Evolutionary conservation across 306 rosid genomes (phyloP).

Genomic region (Biancaea sappan): DNA sequence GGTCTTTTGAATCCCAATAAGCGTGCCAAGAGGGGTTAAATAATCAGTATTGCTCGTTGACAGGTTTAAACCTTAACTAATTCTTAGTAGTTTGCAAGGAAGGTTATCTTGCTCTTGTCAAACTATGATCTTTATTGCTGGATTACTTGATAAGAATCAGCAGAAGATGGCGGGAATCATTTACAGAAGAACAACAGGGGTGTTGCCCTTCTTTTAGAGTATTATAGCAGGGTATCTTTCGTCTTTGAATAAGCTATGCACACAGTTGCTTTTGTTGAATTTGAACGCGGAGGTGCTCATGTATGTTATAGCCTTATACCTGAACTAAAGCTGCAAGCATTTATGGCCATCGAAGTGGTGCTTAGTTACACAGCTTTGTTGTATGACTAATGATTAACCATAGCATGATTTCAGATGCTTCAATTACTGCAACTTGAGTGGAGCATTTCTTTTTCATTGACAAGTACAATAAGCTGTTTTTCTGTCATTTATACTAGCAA

Average conservation of each 20-base stretch:
- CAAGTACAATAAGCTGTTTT: conserved; percentile 24
- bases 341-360: background rate
- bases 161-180: conserved; percentile 15
- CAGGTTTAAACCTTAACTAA: background rate
- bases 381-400: conserved; percentile 3
- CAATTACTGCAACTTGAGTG: conserved; percentile 5
- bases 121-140: conserved; percentile 8
- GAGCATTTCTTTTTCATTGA: background rate
- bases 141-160: conserved; percentile 18
- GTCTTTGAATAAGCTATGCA: conserved; percentile 34
- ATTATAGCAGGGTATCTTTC: background rate
- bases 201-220: conserved; percentile 16
- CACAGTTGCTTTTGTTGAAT: conserved; percentile 21
- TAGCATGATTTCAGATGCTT: background rate
- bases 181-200: conserved; percentile 17
- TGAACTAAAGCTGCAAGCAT: conserved; percentile 9
- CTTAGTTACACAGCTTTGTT: background rate
- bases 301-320: conserved; percentile 7
- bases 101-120: conserved; percentile 5
- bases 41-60: conserved; percentile 7
- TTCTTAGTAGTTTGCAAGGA: conserved; percentile 18
- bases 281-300: conserved; percentile 20
- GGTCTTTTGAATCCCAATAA: conserved; percentile 60
- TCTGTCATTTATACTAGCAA: background rate
- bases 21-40: conserved; percentile 58